phyloP scores from a whole-genome alignment of 768 basidiomycete genomes.

The Amanita jacksonii region DNA sequence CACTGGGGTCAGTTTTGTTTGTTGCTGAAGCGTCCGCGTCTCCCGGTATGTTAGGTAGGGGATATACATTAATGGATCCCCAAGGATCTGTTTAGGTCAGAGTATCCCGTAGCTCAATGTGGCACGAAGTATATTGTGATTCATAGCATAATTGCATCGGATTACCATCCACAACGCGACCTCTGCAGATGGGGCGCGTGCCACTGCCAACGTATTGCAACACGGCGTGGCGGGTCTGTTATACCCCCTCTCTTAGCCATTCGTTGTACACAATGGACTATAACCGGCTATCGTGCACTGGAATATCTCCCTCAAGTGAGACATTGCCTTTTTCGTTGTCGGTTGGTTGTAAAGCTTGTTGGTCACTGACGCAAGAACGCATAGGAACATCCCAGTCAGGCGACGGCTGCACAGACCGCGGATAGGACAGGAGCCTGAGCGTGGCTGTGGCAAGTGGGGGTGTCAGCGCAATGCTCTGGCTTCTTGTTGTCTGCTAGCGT shows the following conservation, averaged over 20 bases:
- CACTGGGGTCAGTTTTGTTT: conserved; percentile 46
- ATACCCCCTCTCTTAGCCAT: conserved; percentile 54
- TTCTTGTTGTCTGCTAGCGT: conserved; percentile 53
- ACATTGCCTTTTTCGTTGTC: not conserved
- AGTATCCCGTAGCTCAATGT: conserved; percentile 1
- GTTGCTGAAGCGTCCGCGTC: conserved; percentile 38
- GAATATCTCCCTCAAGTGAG: conserved; percentile 74
- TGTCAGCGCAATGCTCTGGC: conserved; percentile 59
- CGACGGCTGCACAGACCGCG: conserved; percentile 21
- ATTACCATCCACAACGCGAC: conserved; percentile 82
- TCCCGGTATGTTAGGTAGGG: conserved; percentile 64
- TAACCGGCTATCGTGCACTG: conserved; percentile 77
- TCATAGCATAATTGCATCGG: conserved; percentile 66
- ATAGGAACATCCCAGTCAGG: conserved; percentile 28
- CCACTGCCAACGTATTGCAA: conserved; percentile 64
- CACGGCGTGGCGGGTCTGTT: conserved; percentile 61
- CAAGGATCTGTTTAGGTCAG: conserved; percentile 79
- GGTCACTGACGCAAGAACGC: conserved; percentile 34
- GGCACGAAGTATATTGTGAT: not conserved
- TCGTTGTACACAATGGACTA: conserved; percentile 79
- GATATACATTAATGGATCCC: conserved; percentile 64
- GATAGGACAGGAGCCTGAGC: conserved; percentile 51
- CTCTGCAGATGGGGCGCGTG: conserved; percentile 74
- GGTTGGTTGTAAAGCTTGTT: not conserved
- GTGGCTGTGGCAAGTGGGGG: conserved; percentile 72